Conservation (phyloP, 768 basidiomycete genomes). For the Leucocoprinus leucothites region DNA sequence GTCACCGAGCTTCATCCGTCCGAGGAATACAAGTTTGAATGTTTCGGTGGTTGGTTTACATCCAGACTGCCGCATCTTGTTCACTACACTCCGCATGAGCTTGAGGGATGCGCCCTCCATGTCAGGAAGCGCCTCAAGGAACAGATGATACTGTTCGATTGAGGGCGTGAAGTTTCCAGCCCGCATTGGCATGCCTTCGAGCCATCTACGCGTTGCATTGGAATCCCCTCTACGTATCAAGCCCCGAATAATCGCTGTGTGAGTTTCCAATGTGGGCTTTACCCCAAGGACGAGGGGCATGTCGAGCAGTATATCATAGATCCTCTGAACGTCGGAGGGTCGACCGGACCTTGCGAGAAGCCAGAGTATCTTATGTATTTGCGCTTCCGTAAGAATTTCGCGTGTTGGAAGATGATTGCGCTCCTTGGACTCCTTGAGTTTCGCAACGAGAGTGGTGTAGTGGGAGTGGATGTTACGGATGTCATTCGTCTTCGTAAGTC, state of each 20-base stretch:
- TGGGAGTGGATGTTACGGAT: slow-evolving; percentile 31
- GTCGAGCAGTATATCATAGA: slow-evolving; percentile 50
- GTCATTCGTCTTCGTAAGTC: slow-evolving; percentile 22
- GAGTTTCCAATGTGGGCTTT: slow-evolving; percentile 40
- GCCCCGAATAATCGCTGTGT: slow-evolving; percentile 46
- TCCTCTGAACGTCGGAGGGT: slow-evolving; percentile 49
- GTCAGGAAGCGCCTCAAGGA: slow-evolving; percentile 39
- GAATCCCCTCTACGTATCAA: slow-evolving; percentile 43
- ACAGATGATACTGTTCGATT: slow-evolving; percentile 51
- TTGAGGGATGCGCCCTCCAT: slow-evolving; percentile 23
- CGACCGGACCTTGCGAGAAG: slow-evolving; percentile 50
- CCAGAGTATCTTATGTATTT: slow-evolving; percentile 39
- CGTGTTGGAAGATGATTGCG: not conserved
- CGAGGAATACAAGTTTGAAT: slow-evolving; percentile 45
- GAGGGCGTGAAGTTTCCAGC: slow-evolving; percentile 45
- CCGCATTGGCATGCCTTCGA: slow-evolving; percentile 49
- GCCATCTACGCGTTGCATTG: slow-evolving; percentile 45
- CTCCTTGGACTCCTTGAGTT: slow-evolving; percentile 19
- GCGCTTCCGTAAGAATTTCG: slow-evolving; percentile 18
- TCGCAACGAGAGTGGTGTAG: slow-evolving; percentile 31
- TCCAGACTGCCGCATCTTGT: slow-evolving; percentile 14
- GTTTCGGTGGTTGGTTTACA: slow-evolving; percentile 43
- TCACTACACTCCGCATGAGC: slow-evolving; percentile 24
- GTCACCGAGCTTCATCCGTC: slow-evolving; percentile 31
- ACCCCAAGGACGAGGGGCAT: slow-evolving; percentile 45